Evolutionary conservation across 179 eudicot genomes (phyloP), one percentile per base, ranked within the genome.

Genomic region (Heliamphora pulchella): DNA sequence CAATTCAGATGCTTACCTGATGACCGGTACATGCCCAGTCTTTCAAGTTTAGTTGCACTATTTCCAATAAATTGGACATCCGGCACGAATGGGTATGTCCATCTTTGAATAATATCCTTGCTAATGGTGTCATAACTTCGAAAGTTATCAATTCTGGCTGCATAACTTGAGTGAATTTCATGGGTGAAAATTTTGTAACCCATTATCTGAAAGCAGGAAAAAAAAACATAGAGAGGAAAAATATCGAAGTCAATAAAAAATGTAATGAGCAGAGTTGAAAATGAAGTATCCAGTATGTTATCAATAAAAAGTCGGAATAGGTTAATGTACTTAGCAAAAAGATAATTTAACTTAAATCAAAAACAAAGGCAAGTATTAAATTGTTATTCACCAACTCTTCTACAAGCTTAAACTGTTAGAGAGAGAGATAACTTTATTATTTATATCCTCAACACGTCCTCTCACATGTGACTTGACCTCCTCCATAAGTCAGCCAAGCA

Each of bases 31-130:
- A 86, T 88, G 80, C 95, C 97, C 71, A 87, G 95, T 79, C 98
- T 87, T 89, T 92, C 98, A 79, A 89, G 90, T 84, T 90, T 93
- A 51, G 87, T 81, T 77, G 82, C 86, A 81, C 83, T 83, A 81
- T 83, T 89, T 77, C 91, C 92, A 46, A 85, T 89, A 81, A 87
- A 90, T 61, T 86, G 94, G 79, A 95, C 88, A 80, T 95, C 98
- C 74, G 98, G 98, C 76, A 95, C 98, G 70, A 93, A 83, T 20
- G 98, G 98, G 79, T 91, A 93, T 50, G 98, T 92, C 99, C 99
- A 96, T 82, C 99, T 88, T 85, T 92, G 98, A 77, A 96, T 89
- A 84, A 96, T 92, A 83, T 96, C 99, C 83, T 96, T 96, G 88
- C 99, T 93, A 76, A 96, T 85, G 15, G 98, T 85, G 82, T 91